Percentiles rank a stretch among this genome's conserved stretches.
Evolutionary conservation across 1,284 basidiomycete species (phyloP).

Genomic region (Waitea zeae): DNA sequence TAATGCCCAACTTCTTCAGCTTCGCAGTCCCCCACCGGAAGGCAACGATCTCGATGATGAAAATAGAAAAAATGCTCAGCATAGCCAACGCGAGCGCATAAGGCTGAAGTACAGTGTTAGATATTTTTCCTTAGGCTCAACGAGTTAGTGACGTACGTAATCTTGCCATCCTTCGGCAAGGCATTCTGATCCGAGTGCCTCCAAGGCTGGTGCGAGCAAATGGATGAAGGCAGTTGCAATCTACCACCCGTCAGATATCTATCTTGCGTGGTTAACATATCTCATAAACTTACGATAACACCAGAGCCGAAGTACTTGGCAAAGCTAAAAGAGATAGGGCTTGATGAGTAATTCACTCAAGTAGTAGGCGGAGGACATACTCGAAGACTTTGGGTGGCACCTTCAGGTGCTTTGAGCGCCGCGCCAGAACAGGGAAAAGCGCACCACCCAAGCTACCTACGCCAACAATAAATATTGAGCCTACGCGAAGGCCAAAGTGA

Average conservation of each 20-base stretch:
- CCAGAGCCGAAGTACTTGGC: conserved; percentile 94
- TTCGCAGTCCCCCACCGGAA: conserved; percentile 66
- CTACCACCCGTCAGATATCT: conserved; percentile 25
- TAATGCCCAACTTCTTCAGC: conserved; percentile 32
- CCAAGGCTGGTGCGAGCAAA: conserved; percentile 60
- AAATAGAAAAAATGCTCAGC: conserved; percentile 67
- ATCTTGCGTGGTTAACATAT: too few species aligned
- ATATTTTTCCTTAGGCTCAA: not conserved
- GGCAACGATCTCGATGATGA: conserved; percentile 72
- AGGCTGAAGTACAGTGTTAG: too few species aligned
- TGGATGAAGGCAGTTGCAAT: conserved; percentile 90
- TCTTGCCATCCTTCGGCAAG: conserved; percentile 51
- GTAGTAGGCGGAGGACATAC: conserved; percentile 24
- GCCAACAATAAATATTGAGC: conserved; percentile 80
- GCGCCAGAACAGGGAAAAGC: conserved; percentile 70
- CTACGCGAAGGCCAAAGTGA: conserved; percentile 45
- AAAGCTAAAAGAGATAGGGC: conserved; percentile 31
- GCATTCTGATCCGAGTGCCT: conserved; percentile 57
- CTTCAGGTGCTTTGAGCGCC: conserved; percentile 32
- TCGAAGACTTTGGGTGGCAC: conserved; percentile 59
- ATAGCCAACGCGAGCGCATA: conserved; percentile 73
- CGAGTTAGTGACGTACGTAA: conserved; percentile 45
- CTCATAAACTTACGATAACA: conserved; percentile 55
- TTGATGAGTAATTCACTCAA: not conserved
- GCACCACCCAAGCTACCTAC: conserved; percentile 52